These are phyloP conservation scores for Fraxinus xanthoxyloides DNA, from an alignment of 305 asterid species.

Conservation along the genomic window DNA sequence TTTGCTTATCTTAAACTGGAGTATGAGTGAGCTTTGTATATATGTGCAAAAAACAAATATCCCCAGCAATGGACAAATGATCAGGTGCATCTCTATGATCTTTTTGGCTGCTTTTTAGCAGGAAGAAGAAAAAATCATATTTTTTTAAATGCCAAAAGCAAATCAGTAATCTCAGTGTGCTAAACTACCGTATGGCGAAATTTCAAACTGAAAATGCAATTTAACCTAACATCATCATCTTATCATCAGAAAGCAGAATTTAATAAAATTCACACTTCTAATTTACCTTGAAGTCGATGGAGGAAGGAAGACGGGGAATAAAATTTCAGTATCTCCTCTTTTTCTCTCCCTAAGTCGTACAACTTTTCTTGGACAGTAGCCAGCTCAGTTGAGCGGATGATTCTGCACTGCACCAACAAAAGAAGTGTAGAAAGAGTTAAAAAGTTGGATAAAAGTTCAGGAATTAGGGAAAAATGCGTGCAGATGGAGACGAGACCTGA, in stretches of 20 bases:
- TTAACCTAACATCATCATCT: neutral
- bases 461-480: conserved; percentile 4
- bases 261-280: neutral
- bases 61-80: neutral
- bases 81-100: neutral
- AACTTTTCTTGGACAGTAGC: conserved; percentile 90
- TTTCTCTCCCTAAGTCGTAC: conserved; percentile 69
- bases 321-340: conserved; percentile 56
- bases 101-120: neutral
- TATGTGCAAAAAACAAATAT: neutral
- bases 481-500: conserved; percentile 54
- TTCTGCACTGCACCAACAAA: conserved; percentile 67
- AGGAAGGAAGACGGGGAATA: conserved; percentile 75
- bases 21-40: neutral
- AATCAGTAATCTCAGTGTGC: neutral
- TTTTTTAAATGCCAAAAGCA: neutral
- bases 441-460: neutral
- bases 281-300: conserved; percentile 70
- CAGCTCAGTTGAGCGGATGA: conserved; percentile 87
- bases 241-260: neutral
- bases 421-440: conserved; percentile 1
- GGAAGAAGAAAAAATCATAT: neutral
- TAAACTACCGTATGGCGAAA: neutral
- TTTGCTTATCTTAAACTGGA: neutral
- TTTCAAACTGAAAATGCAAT: neutral